phyloP scores from a whole-genome alignment of 768 basidiomycete species.

The Tricholoma matsutake region DNA sequence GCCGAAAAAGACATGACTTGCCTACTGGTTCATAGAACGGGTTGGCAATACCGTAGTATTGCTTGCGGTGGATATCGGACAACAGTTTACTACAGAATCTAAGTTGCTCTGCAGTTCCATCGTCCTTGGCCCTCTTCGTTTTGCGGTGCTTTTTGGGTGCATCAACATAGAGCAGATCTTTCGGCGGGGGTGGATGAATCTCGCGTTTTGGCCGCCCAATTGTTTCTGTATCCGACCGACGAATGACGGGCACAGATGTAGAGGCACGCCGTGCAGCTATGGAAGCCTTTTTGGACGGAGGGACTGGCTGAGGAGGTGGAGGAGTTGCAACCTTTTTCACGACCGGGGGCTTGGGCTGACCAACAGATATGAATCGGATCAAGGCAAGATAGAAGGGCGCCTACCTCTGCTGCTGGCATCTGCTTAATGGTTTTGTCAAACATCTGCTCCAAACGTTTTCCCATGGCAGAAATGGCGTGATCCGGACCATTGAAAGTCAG shows the following conservation, averaged over 20 bases:
- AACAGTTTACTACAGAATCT: slow-evolving; percentile 78
- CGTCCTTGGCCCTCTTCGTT: slow-evolving; percentile 57
- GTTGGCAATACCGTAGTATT: slow-evolving; percentile 65
- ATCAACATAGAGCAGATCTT: slow-evolving; percentile 84
- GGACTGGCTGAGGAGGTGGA: slow-evolving; percentile 40
- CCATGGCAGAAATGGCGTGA: slow-evolving; percentile 75
- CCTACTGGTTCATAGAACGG: slow-evolving; percentile 96
- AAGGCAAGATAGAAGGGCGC: slow-evolving; percentile 18
- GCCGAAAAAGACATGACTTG: slow-evolving; percentile 36
- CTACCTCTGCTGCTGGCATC: slow-evolving; percentile 77
- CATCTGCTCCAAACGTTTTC: slow-evolving; percentile 74
- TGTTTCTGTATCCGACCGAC: slow-evolving; percentile 67
- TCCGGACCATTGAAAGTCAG: slow-evolving; percentile 91
- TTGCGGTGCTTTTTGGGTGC: slow-evolving; percentile 67
- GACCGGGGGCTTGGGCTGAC: slow-evolving; percentile 38
- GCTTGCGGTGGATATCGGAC: slow-evolving; percentile 74
- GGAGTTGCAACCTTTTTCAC: slow-evolving; percentile 50
- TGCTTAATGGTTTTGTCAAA: slow-evolving; percentile 90
- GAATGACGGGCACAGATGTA: slow-evolving; percentile 77
- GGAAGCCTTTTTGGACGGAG: slow-evolving; percentile 43
- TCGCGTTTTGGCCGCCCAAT: slow-evolving; percentile 92
- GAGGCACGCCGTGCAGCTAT: slow-evolving; percentile 65
- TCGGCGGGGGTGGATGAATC: slow-evolving; percentile 92
- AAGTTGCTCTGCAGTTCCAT: slow-evolving; percentile 78
- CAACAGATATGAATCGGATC: not conserved